A percentile compares a stretch with the other conserved stretches of the same genome.
Conservation (phyloP, 2,329 filamentous ascomycete genomes). For the Knufia petricola region DNA sequence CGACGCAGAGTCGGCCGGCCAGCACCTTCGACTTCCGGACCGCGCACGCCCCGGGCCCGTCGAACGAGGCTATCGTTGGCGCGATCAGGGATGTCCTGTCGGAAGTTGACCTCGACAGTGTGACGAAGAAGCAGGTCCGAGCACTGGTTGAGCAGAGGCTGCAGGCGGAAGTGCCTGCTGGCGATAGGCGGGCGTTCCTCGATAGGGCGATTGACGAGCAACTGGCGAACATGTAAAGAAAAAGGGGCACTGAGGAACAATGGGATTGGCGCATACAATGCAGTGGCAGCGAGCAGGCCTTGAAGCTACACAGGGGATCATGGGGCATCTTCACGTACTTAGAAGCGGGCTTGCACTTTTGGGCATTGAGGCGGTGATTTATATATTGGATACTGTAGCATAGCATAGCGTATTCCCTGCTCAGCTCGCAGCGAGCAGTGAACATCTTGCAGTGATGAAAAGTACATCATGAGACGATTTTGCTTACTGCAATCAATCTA, state of each 20-base stretch:
- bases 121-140: slow-evolving; percentile 94
- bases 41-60: slow-evolving; percentile 51
- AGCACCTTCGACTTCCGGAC: slow-evolving; percentile 52
- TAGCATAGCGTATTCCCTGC: too few relatives aligned
- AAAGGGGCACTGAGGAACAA: neutral
- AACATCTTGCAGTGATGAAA: too few relatives aligned
- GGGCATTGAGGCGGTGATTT: too few relatives aligned
- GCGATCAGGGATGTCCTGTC: slow-evolving; percentile 71
- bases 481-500: too few relatives aligned
- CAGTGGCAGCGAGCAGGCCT: neutral
- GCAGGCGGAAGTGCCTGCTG: slow-evolving; percentile 69
- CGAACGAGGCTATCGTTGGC: slow-evolving; percentile 70
- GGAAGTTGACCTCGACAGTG: slow-evolving; percentile 89
- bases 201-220: slow-evolving; percentile 89
- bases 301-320: too few relatives aligned
- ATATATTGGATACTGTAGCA: too few relatives aligned
- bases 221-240: slow-evolving; percentile 74
- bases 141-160: slow-evolving; percentile 87
- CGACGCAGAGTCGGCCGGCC: slow-evolving; percentile 38
- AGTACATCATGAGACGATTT: too few relatives aligned
- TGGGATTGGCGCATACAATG: neutral
- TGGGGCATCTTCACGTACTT: too few relatives aligned
- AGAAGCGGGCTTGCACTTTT: too few relatives aligned
- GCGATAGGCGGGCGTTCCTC: slow-evolving; percentile 80
- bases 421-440: too few relatives aligned